Evolutionary conservation across 2,329 filamentous ascomycete species (phyloP).

Genomic region (Verticillium nubilum): DNA sequence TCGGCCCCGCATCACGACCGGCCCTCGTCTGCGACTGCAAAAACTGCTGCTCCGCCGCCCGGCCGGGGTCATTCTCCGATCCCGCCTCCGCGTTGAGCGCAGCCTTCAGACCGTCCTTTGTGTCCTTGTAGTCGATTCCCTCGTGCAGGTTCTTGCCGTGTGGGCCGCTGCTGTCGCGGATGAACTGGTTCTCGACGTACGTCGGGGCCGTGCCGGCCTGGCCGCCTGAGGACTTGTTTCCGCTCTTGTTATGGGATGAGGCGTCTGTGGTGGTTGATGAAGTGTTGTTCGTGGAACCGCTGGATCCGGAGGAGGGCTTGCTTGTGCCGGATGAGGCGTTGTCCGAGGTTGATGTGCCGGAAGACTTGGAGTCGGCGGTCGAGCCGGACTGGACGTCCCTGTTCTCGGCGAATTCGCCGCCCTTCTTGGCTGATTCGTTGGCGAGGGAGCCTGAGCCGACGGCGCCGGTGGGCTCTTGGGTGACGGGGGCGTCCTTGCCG

Average conservation of each 20-base stretch:
- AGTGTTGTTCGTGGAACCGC: conserved; percentile 39
- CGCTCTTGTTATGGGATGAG: conserved; percentile 3
- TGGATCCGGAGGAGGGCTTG: no score
- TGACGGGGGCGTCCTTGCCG: conserved; percentile 40
- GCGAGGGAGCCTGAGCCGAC: conserved; percentile 69
- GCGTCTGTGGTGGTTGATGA: conserved; percentile 22
- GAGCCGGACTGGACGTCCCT: conserved; percentile 33
- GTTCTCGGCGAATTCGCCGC: conserved; percentile 59
- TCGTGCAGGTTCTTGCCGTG: conserved; percentile 38
- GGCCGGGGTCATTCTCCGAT: conserved; percentile 39
- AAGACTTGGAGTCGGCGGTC: not conserved
- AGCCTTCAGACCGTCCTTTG: conserved; percentile 29
- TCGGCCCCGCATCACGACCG: conserved; percentile 18
- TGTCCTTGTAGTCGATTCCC: conserved; percentile 25
- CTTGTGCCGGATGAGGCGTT: not conserved
- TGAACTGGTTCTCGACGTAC: conserved; percentile 29
- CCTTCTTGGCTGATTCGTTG: conserved; percentile 58
- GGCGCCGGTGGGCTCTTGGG: conserved; percentile 57
- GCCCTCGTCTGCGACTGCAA: conserved; percentile 15
- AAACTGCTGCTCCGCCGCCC: conserved; percentile 38
- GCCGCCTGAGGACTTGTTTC: conserved; percentile 7
- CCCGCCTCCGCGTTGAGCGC: conserved; percentile 38
- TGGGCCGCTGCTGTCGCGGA: conserved; percentile 24
- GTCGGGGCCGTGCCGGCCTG: conserved; percentile 26
- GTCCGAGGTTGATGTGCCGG: not conserved